A percentile compares a stretch with the other conserved stretches of the same genome.
Conservation (phyloP, 352 stramenopile genomes). For the Thraustochytrium sp. region DNA sequence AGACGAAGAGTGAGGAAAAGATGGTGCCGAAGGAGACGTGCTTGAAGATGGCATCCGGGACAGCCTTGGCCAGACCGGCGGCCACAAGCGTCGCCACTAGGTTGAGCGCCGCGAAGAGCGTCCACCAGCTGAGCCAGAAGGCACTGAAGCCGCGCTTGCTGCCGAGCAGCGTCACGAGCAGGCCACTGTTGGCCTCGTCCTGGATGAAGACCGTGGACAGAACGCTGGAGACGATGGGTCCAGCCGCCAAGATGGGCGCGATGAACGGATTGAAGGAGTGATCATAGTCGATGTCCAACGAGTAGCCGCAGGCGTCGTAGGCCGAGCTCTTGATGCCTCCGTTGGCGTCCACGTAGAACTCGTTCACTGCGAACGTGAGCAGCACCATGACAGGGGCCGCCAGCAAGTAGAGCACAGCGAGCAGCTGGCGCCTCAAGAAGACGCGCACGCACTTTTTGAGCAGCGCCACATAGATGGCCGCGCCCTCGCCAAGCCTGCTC, state of each 20-base stretch:
- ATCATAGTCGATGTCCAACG: not conserved
- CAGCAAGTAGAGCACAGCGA: not conserved
- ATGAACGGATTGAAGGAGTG: not conserved
- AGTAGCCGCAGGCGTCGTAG: not conserved
- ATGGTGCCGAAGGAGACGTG: slow-evolving; percentile 3
- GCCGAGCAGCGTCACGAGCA: not conserved
- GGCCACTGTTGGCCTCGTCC: not conserved
- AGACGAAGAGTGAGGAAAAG: slow-evolving; percentile 10
- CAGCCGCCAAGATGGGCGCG: not conserved
- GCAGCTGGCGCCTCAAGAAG: not conserved
- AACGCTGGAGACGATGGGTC: not conserved
- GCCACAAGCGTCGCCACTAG: not conserved
- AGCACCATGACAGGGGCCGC: not conserved
- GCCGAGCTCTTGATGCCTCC: not conserved
- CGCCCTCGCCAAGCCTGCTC: not conserved
- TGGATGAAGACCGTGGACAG: not conserved
- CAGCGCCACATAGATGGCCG: not conserved
- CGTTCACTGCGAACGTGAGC: not conserved
- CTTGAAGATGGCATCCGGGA: slow-evolving; percentile 13
- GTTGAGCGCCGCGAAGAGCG: not conserved
- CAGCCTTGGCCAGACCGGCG: not conserved
- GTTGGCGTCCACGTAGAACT: not conserved
- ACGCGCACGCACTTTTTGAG: not conserved
- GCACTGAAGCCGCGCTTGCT: not conserved
- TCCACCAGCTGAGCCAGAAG: slow-evolving; percentile 36